Percentiles rank a stretch among this genome's conserved stretches.
Conservation (phyloP, 2,329 filamentous ascomycete genomes). For the Septoria linicola region DNA sequence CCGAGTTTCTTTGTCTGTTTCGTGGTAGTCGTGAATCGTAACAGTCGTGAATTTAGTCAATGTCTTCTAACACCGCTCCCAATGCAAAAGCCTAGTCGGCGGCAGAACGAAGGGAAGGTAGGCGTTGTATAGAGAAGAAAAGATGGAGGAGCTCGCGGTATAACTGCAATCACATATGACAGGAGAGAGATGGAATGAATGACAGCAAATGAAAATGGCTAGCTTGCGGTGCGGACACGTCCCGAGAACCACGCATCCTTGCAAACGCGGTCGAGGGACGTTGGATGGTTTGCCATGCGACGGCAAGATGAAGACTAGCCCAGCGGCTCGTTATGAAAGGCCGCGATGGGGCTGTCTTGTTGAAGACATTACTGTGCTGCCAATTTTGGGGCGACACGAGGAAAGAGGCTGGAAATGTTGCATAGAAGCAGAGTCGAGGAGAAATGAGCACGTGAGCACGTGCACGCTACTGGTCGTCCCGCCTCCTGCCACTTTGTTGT, state of each 20-base stretch:
- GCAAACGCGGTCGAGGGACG: conserved; percentile 6
- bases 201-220: conserved; percentile 1
- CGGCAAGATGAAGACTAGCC: too few species aligned
- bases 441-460: conserved; percentile 6
- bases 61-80: not conserved
- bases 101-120: conserved; percentile 1
- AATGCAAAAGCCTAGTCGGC: not conserved
- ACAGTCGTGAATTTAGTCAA: conserved; percentile 13
- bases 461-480: conserved; percentile 1
- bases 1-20: conserved; percentile 5
- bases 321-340: too few species aligned
- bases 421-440: too few species aligned
- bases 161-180: conserved; percentile 1
- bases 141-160: not conserved
- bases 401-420: too few species aligned
- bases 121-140: not conserved
- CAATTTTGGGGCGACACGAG: not conserved
- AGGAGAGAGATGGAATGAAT: conserved; percentile 1
- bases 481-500: conserved; percentile 10
- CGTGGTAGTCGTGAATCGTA: conserved; percentile 12
- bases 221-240: conserved; percentile 10
- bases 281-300: conserved; percentile 3
- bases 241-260: not conserved
- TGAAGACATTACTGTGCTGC: too few species aligned
- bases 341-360: too few species aligned